phyloP scores from a whole-genome alignment of 805 yeast genomes.

The Ogataea sp. region DNA sequence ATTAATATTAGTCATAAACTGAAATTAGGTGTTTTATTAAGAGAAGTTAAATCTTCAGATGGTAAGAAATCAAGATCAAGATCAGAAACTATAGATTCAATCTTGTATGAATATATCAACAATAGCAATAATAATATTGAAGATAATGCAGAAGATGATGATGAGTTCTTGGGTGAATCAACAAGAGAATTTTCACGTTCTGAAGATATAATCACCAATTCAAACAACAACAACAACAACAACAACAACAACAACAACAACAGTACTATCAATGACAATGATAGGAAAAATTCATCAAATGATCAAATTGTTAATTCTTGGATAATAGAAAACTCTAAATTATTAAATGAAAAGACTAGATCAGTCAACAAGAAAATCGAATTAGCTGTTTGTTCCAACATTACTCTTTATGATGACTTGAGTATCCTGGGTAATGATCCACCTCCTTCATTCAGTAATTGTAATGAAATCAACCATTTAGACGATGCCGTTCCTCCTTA shows the following conservation, averaged over 20 bases:
- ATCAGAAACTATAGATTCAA: neutral
- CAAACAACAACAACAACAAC: neutral
- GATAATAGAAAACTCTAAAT: constrained; percentile 12
- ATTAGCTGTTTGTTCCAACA: constrained; percentile 12
- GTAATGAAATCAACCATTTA: neutral
- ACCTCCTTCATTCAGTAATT: constrained; percentile 9
- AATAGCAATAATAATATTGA: too few relatives aligned
- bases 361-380: constrained; percentile 12
- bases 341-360: constrained; percentile 8
- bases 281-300: constrained; percentile 1
- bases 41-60: constrained; percentile 2
- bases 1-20: constrained; percentile 16
- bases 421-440: constrained; percentile 14
- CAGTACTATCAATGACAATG: too few relatives aligned
- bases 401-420: constrained; percentile 12
- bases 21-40: constrained; percentile 6
- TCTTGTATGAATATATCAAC: neutral
- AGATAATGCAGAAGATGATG: neutral
- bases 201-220: neutral
- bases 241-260: neutral
- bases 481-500: neutral
- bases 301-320: constrained; percentile 6
- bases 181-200: too few relatives aligned
- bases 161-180: too few relatives aligned
- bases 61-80: too few relatives aligned